phyloP scores from a whole-genome alignment of 352 stramenopile species.

The Phytophthora syringae region DNA sequence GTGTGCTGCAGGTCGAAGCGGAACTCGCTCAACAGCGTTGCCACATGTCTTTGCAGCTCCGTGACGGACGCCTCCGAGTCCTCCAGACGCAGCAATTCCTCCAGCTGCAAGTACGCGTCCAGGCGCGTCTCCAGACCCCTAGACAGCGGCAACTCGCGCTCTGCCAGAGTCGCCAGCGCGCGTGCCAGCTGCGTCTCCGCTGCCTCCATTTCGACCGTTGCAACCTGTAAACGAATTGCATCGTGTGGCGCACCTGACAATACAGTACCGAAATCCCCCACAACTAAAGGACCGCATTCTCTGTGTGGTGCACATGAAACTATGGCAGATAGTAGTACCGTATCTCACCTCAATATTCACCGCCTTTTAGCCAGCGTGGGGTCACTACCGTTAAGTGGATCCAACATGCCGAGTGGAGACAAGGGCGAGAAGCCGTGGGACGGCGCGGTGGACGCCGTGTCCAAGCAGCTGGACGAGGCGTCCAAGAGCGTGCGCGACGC shows the following conservation, averaged over 20 bases:
- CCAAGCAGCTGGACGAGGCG: constrained; percentile 56
- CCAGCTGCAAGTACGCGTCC: constrained; percentile 61
- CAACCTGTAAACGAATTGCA: background rate
- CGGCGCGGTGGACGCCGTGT: constrained; percentile 43
- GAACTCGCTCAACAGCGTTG: constrained; percentile 48
- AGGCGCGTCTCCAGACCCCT: constrained; percentile 47
- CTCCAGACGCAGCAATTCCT: constrained; percentile 62
- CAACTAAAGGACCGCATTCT: too few relatives aligned
- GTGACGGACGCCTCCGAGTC: constrained; percentile 56
- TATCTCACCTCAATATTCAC: background rate
- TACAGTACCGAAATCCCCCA: too few relatives aligned
- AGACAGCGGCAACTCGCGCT: constrained; percentile 42
- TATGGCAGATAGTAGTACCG: too few relatives aligned
- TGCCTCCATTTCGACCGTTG: constrained; percentile 26
- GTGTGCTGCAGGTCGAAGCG: constrained; percentile 50
- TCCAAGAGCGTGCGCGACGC: constrained; percentile 57
- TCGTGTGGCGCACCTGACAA: background rate
- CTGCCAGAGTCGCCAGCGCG: constrained; percentile 43
- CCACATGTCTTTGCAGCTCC: constrained; percentile 42
- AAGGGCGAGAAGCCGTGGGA: constrained; percentile 75
- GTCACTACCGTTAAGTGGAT: constrained; percentile 14
- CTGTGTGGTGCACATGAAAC: too few relatives aligned
- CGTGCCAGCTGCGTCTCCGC: constrained; percentile 41
- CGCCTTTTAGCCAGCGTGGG: constrained; percentile 2
- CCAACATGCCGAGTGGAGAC: constrained; percentile 36